Evolutionary conservation across 768 basidiomycete species (phyloP), one percentile per base, ranked within the genome.

Genomic region (Daedaleopsis sinensis): DNA sequence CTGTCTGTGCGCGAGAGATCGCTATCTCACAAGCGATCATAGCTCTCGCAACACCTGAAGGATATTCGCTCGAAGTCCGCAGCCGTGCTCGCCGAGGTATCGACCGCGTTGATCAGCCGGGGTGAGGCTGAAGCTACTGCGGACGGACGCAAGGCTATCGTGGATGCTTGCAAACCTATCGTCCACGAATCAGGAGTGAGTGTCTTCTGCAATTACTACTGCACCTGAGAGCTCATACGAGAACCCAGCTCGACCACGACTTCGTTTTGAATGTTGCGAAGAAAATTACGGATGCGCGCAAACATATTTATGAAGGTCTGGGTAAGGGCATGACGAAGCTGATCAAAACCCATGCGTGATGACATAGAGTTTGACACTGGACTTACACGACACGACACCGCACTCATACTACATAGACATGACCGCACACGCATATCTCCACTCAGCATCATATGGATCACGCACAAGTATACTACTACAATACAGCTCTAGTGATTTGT

Each of bases 11-110:
- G 21, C 19, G 3, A 10, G n/a, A 4, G 10, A 3, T 47, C 19
- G 13, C 13, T 49, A 16, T 24, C 47, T 49, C 19, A 49, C 47
- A 49, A 13, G 44, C 44, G 10, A 42, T n/a, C 24, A 27, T 58
- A 93, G 91, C 80, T 93, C 55, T 85, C 84, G 42, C 76, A 86
- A 47, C 85, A 78, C 68, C 83, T 91, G 71, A 93, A 91, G 68
- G 72, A 76, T 21, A 72, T 92, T 58, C 84, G 87, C 15, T 69
- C 78, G 12, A 79, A 80, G 65, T 90, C 84, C 19, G 51, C 81
- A 18, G 73, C 74, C 16, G 75, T 79, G 8, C 71, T 93, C 48
- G 82, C 80, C 60, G 83, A 86, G 21, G 85, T 93, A 57, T 84
- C 90, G 9, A 67, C 72, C 3, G 70, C 74, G 4, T 71, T 93